Base-by-base conservation (phyloP, 306 rosid genomes). In the Gastrolobium villosum region DNA sequence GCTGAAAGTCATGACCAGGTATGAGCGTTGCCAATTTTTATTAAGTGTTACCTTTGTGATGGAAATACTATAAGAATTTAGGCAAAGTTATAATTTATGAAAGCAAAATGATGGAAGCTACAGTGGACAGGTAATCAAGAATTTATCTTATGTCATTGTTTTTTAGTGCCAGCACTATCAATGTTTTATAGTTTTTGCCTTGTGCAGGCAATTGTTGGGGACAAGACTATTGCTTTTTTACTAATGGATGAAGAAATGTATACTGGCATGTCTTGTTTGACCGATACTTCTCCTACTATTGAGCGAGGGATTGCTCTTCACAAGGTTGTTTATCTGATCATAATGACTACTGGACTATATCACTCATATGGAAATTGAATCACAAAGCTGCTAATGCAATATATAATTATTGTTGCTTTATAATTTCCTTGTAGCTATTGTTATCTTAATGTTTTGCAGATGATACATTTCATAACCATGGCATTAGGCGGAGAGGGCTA, bases 1-100 rank as follows among this genome's bases (percentile, higher is more conserved):
- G 99, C 99, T 65, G 99, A 94, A 84, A 92, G 99, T 83, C 99
- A 94, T 72, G 99, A 94, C 84, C 99, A 94, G 94, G 98, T 94
- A 81, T 76, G 79, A 55, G 56, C 39, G 40, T 43, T 65, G 65
- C 65, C 31, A 10, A 44, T 82, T 67, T 82, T 45, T 76, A 15
- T 48, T 8, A 4, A 36, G 77, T 64, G 35, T 77, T 72, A 48
- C 37, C 71, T 59, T 68, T 74, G 39, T 55, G 70, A 82, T 46
- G 54, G 65, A 77, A 81, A 37, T 77, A 70, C 77, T 63, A 30
- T 37, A 37, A 45, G 50, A 59, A 41, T 59, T 66, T 63, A 54
- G 54, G 78, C 69, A 50, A 46, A 41, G 39, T 62, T 35, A 78
- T 20, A 55, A 74, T 69, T 48, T 84, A 50, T 72, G 50, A 66